These are phyloP conservation scores for Aspergillus costaricaensis DNA, from an alignment of 2,329 filamentous ascomycete genomes.

Conservation along the genomic window DNA sequence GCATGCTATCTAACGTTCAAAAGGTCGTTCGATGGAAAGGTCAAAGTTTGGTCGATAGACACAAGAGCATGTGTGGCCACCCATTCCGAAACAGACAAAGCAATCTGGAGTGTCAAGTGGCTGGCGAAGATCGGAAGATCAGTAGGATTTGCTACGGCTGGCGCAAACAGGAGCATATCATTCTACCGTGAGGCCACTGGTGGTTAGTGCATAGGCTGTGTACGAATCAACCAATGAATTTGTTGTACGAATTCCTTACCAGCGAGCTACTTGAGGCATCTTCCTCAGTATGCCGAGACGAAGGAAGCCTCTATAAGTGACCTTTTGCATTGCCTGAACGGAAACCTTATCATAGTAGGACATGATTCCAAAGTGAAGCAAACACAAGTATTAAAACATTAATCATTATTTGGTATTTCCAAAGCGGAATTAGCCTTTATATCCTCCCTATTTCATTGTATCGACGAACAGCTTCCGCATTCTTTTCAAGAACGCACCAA, in stretches of 20 bases:
- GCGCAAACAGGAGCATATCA: slow-evolving; percentile 71
- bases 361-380: background rate
- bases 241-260: background rate
- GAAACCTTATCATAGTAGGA: background rate
- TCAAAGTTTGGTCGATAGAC: slow-evolving; percentile 94
- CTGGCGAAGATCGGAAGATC: slow-evolving; percentile 66
- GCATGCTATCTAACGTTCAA: background rate
- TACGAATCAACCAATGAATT: background rate
- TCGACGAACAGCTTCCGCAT: slow-evolving; percentile 64
- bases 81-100: slow-evolving; percentile 84
- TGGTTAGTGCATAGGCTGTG: slow-evolving; percentile 41
- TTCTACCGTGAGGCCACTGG: slow-evolving; percentile 86
- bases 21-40: slow-evolving; percentile 84
- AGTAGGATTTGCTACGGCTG: slow-evolving; percentile 76
- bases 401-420: slow-evolving; percentile 4
- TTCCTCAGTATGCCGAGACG: background rate
- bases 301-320: background rate
- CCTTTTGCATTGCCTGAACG: background rate
- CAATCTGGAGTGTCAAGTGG: slow-evolving; percentile 83
- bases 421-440: background rate
- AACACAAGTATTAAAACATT: background rate
- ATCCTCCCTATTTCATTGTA: slow-evolving; percentile 48
- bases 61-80: slow-evolving; percentile 83
- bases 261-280: background rate
- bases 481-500: slow-evolving; percentile 62